Evolutionary conservation across 2,329 filamentous ascomycete genomes (phyloP), one percentile per base, ranked within the genome.

Genomic region (Ophiostoma angusticollis): DNA sequence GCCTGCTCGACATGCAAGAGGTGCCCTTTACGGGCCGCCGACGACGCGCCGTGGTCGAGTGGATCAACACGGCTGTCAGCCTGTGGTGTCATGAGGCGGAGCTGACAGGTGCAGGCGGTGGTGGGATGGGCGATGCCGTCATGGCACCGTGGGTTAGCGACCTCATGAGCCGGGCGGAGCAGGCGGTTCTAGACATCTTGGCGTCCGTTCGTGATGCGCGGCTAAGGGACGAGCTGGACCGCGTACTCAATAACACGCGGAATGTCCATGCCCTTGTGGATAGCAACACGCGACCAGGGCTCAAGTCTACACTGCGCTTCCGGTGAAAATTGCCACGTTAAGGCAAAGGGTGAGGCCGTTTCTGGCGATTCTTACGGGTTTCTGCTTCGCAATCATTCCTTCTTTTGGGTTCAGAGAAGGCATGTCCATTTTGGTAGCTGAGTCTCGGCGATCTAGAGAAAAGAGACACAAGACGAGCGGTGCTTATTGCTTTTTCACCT

Each of bases 1-100:
- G 60, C 31, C 63, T 74, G 37, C 69, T 75, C 18, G 70, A 76
- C 47, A 65, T 68, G 3, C 71, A 76, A 47, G 71, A 74, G 50
- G 64, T 70, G 31, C 72, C 72, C 1, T 76, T 76, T 54, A 70
- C 65, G 21, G 70, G 68, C 28, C 58, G 61, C 21, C 54, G 57
- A 24, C 62, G 70, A 37, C 65, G 61, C 41, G 58, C 64, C 16
- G 60, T 77, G 17, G 65, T 73, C 29, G 69, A 73, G 53, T 69
- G 72, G 56, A 70, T 75, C 47, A 57, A 62, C 27, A 63, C 60
- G 36, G 63, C 62, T 1, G 61, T 72, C 9, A 61, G 62, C 38
- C 58, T 60, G 39, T 72, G 68, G 68, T 60, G 64, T 12, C 59
- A 61, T 18, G 67, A 71, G 41, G 58, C 66, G 6, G 64, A 68